Conservation (phyloP, 805 yeast genomes). For the Zygotorulaspora sp. region DNA sequence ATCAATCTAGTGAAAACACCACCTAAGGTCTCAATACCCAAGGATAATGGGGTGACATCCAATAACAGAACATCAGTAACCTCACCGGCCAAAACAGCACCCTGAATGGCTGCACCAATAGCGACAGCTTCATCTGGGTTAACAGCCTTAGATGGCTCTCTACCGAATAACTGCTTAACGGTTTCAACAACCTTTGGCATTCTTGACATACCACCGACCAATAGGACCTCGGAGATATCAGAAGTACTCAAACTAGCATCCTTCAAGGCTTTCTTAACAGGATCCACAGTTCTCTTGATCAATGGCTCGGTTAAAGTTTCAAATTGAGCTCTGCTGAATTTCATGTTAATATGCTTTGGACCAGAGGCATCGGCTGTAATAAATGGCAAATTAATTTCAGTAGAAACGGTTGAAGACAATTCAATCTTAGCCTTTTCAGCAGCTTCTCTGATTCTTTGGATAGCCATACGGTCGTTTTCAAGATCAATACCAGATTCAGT, state of each 20-base stretch:
- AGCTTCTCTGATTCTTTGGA: slow-evolving; percentile 81
- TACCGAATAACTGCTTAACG: slow-evolving; percentile 69
- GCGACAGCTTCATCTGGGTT: slow-evolving; percentile 95
- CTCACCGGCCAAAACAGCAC: slow-evolving; percentile 93
- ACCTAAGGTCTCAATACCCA: slow-evolving; percentile 97
- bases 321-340: slow-evolving; percentile 65
- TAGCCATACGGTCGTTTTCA: slow-evolving; percentile 55
- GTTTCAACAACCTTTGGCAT: slow-evolving; percentile 77
- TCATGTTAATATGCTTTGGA: slow-evolving; percentile 63
- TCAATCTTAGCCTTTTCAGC: slow-evolving; percentile 80
- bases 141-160: slow-evolving; percentile 83
- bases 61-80: slow-evolving; percentile 85
- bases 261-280: slow-evolving; percentile 70
- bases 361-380: slow-evolving; percentile 77
- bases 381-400: slow-evolving; percentile 72
- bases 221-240: slow-evolving; percentile 69
- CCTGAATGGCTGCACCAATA: slow-evolving; percentile 97
- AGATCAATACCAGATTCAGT: slow-evolving; percentile 60
- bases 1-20: slow-evolving; percentile 92
- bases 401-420: slow-evolving; percentile 61
- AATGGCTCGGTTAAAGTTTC: slow-evolving; percentile 66
- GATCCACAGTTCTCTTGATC: slow-evolving; percentile 67
- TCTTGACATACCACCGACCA: slow-evolving; percentile 88
- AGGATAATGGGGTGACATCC: slow-evolving; percentile 81
- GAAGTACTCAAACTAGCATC: slow-evolving; percentile 66